Base-by-base conservation (phyloP, 129 eudicot species). In the Helichrysum umbraculigerum region DNA sequence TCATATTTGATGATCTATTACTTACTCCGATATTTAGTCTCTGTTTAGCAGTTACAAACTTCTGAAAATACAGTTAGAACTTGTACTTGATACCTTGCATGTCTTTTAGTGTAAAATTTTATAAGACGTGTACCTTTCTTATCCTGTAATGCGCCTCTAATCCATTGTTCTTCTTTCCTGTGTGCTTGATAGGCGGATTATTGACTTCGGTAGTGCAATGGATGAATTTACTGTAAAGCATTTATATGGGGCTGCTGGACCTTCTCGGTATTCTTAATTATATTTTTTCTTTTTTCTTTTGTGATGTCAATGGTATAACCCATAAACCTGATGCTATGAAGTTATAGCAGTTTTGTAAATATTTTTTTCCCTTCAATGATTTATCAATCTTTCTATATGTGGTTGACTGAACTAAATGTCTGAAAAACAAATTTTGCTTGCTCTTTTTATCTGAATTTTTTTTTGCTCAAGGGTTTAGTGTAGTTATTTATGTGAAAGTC, bases 151-250 rank as follows among this genome's bases (percentile, higher is more conserved):
- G 22, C 60, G 12, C 39, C 17, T 78, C 19, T 63, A 20, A 59
- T 54, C 28, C 61, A 69, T 60, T 73, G 41, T 68, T 61, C 6
- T 79, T 66, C 68, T 66, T 65, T 10, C 68, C 30, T 83, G 20
- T 56, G 25, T 56, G 50, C 30, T 70, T 62, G 59, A 15, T 82
- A 94, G 98, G 98, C 98, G 96, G 71, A 88, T 94, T 61, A 94
- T 94, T 70, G 98, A 94, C 83, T 94, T 94, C 59, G 98, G 98
- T 28, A 94, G 98, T 71, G 97, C 98, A 71, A 76, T 94, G 79
- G 94, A 94, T 73, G 96, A 82, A 59, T 91, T 84, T 69, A 94
- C 97, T 7, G 42, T 84, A 68, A 91, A 87, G 83, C 93, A 89
- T 81, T 84, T 94, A 71, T 94, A 94, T 63, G 91, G 93, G 29